Percentiles rank a stretch among this genome's conserved stretches.
phyloP scores from a whole-genome alignment of 495 filamentous ascomycete species.

The Hyaloscypha finlandica region DNA sequence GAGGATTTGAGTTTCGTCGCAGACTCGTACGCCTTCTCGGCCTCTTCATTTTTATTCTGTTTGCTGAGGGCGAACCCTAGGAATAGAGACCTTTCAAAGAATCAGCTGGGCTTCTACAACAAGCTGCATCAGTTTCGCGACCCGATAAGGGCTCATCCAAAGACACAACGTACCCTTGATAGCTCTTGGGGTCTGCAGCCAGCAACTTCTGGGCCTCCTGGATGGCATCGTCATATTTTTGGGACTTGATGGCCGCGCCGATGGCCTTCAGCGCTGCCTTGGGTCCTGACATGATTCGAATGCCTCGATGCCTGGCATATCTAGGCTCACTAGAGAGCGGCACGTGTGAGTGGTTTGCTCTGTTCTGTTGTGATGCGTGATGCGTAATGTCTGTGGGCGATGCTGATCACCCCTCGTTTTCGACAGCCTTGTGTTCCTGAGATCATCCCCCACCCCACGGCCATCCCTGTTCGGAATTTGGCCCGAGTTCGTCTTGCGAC shows the following conservation, averaged over 20 bases:
- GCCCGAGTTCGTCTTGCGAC: not conserved
- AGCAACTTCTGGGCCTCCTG: slow-evolving; percentile 67
- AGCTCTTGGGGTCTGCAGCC: slow-evolving; percentile 72
- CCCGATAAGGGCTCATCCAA: not conserved
- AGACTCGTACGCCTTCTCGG: slow-evolving; percentile 72
- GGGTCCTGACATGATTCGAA: slow-evolving; percentile 46
- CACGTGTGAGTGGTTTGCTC: too few species aligned
- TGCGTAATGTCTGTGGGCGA: not conserved
- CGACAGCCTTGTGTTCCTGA: not conserved
- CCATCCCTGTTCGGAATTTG: not conserved
- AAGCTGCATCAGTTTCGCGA: not conserved
- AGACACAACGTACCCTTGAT: slow-evolving; percentile 63
- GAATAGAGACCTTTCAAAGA: slow-evolving; percentile 54
- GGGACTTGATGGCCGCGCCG: slow-evolving; percentile 73
- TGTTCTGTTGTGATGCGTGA: too few species aligned
- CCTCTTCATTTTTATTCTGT: slow-evolving; percentile 64
- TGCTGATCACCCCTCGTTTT: not conserved
- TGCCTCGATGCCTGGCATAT: slow-evolving; percentile 11
- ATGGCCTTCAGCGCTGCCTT: slow-evolving; percentile 86
- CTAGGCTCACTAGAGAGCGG: not conserved
- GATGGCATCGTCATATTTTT: slow-evolving; percentile 75
- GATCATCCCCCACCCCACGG: not conserved
- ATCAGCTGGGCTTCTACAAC: slow-evolving; percentile 2
- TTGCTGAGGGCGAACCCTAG: slow-evolving; percentile 80
- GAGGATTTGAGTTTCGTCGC: slow-evolving; percentile 59